Evolutionary conservation across 495 filamentous ascomycete genomes (phyloP), one percentile per base, ranked within the genome.

Genomic region (Tuber magnatum): DNA sequence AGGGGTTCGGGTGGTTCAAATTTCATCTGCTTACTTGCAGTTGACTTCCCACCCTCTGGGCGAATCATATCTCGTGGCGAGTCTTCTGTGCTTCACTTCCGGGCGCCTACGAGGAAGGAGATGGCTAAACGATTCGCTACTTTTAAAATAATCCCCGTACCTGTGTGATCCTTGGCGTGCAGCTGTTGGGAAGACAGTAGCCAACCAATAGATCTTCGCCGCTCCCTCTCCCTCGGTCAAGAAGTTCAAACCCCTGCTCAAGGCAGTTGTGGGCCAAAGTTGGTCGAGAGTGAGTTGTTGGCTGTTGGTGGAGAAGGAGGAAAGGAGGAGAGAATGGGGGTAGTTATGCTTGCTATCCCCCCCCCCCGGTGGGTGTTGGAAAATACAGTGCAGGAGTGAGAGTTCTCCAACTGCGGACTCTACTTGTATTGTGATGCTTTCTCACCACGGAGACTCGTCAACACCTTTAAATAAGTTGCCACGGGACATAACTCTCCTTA

Each of bases 51-150:
- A 18, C 12, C 32, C 28, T 35, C 35, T 5, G 3, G 5, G 56
- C 56, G 56, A 65, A 65, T 65, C 56, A 65, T 35, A 65, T 65
- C 56, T 65, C 28, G 56, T 35, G 56, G 28, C 28, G 56, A 65
- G 56, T 3, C 16, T 65, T 32, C 56, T n/a, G n/a, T 18, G 4
- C 28, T 65, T 20, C 28, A 35, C 28, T 28, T 65, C 3, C 18
- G 56, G 56, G 56, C 56, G 56, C 56, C 28, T 65, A 65, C 0
- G 56, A 18, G 56, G 56, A 56, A 65, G 14, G 56, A 35, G 56
- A 14, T 65, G 56, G 56, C 56, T 35, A 65, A 20, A 61, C 51
- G n/a, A 61, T 61, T 61, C 51, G 51, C 51, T 61, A 61, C 51
- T 61, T 65, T 35, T 65, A 65, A 65, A 65, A 65, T 32, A 65